Conservation (phyloP, 306 rosid species). For the Glycine soja region DNA sequence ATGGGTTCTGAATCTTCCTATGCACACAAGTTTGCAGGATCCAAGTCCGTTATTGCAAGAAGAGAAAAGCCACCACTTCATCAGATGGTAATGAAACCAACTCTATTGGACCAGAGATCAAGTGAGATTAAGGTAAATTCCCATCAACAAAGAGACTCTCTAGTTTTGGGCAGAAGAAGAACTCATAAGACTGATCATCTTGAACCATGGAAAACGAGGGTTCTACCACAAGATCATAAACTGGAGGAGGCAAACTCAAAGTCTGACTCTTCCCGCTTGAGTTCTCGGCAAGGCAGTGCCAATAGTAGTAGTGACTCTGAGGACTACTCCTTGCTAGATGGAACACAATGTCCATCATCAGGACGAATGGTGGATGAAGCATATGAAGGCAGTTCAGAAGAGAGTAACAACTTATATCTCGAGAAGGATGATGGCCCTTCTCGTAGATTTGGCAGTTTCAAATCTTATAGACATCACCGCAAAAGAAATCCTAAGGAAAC, state of each 20-base stretch:
- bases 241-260: conserved; percentile 47
- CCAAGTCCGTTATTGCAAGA: conserved; percentile 25
- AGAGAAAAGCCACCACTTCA: conserved; percentile 34
- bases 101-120: conserved; percentile 53
- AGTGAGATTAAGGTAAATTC: conserved; percentile 43
- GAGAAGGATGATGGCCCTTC: conserved; percentile 38
- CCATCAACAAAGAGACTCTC: conserved; percentile 37
- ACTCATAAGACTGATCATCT: conserved; percentile 28
- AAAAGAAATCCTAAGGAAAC: conserved; percentile 41
- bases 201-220: conserved; percentile 24
- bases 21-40: conserved; percentile 14
- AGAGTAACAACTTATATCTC: conserved; percentile 40
- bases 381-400: conserved; percentile 47
- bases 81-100: conserved; percentile 54
- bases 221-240: conserved; percentile 25
- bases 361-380: conserved; percentile 33
- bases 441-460: conserved; percentile 40
- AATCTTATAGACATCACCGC: conserved; percentile 41
- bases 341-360: conserved; percentile 19
- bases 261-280: conserved; percentile 46
- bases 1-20: conserved; percentile 23
- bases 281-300: conserved; percentile 44
- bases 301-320: conserved; percentile 35
- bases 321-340: conserved; percentile 38
- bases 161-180: conserved; percentile 25